Evolutionary conservation across 1,139 yeast species (phyloP).

Genomic region (Williopsis jadinii): DNA sequence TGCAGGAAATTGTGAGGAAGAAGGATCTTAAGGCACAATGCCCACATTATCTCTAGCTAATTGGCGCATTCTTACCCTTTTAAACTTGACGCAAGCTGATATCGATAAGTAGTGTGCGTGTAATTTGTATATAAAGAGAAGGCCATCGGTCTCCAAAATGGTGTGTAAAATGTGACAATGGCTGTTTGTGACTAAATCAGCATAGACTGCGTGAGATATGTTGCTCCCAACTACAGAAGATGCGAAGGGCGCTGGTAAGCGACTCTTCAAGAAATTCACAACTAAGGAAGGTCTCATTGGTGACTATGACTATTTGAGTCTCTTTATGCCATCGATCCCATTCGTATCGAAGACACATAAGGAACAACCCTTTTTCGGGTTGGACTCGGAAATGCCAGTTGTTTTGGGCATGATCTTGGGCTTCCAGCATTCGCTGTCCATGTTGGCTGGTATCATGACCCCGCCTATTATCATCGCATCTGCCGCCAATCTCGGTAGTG

Average conservation of each 20-base stretch:
- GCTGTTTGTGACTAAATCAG: no score
- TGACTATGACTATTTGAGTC: slow-evolving; percentile 70
- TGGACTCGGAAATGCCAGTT: slow-evolving; percentile 73
- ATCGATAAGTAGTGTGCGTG: no score
- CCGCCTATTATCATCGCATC: slow-evolving; percentile 70
- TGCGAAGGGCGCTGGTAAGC: not conserved
- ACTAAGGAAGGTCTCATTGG: slow-evolving; percentile 77
- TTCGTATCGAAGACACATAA: slow-evolving; percentile 43
- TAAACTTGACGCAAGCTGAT: no score
- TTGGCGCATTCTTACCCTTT: no score
- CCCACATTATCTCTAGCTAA: no score
- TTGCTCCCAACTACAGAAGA: no score
- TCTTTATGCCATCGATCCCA: slow-evolving; percentile 74
- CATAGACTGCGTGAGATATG: no score
- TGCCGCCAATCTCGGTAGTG: slow-evolving; percentile 48
- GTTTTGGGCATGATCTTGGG: slow-evolving; percentile 66
- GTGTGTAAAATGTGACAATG: no score
- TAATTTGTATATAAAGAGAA: no score
- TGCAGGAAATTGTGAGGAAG: no score
- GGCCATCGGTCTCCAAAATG: no score
- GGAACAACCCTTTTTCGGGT: slow-evolving; percentile 74
- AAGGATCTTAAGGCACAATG: no score
- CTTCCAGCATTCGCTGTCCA: slow-evolving; percentile 79
- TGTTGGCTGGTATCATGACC: slow-evolving; percentile 85
- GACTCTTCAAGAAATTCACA: slow-evolving; percentile 35